A percentile compares a stretch with the other conserved stretches of the same genome.
These are phyloP conservation scores for Suhomyces kilbournensis DNA, from an alignment of 805 yeast genomes.

Conservation along the genomic window DNA sequence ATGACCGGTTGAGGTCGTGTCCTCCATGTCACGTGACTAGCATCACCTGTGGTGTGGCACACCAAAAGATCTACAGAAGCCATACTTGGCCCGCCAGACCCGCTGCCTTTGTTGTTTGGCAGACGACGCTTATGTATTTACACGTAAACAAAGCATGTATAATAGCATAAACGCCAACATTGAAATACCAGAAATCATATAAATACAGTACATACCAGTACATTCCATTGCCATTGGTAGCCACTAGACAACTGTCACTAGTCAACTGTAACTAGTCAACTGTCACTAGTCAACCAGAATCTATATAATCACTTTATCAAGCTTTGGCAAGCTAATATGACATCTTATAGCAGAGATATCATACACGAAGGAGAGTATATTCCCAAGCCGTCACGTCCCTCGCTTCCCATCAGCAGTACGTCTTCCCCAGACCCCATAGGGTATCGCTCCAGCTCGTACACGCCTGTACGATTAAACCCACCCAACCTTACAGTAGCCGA, in stretches of 20 bases:
- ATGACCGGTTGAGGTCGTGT: background rate
- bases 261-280: background rate
- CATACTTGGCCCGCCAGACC: background rate
- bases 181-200: background rate
- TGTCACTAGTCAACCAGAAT: too few relatives aligned
- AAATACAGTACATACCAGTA: too few relatives aligned
- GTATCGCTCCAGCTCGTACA: conserved; percentile 10
- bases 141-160: background rate
- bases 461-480: conserved; percentile 23
- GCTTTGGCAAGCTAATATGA: background rate
- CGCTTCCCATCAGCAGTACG: conserved; percentile 27
- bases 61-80: background rate
- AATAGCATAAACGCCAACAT: background rate
- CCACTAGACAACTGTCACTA: background rate
- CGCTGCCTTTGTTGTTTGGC: background rate
- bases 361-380: conserved; percentile 37
- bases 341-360: conserved; percentile 3
- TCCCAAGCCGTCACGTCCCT: conserved; percentile 22
- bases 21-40: background rate
- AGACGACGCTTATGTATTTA: background rate
- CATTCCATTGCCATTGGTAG: background rate
- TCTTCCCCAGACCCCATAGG: conserved; percentile 13
- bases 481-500: conserved; percentile 17
- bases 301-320: too few relatives aligned
- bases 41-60: background rate